phyloP scores from a whole-genome alignment of 1,284 basidiomycete species.

The Leccinum ponderosum region DNA sequence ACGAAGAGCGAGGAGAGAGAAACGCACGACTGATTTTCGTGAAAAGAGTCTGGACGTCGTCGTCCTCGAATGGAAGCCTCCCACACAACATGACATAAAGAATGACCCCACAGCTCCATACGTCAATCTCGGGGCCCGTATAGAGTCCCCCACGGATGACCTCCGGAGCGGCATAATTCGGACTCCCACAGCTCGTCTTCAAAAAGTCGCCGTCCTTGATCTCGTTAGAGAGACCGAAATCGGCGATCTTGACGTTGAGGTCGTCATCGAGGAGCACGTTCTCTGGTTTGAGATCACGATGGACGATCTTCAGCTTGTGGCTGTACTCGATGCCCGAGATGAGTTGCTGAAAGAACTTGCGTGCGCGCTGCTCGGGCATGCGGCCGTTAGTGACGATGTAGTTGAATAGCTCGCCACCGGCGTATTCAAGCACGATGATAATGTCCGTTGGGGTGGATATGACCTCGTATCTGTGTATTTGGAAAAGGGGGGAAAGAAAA shows the following conservation, averaged over 20 bases:
- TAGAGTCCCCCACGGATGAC: conserved; percentile 93
- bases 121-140: conserved; percentile 94
- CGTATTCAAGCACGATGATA: conserved; percentile 95
- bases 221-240: conserved; percentile 93
- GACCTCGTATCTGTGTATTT: conserved; percentile 80
- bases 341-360: conserved; percentile 95
- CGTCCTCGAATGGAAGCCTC: conserved; percentile 91
- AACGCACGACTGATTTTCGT: conserved; percentile 91
- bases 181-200: conserved; percentile 93
- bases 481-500: neutral
- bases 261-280: conserved; percentile 81
- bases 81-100: conserved; percentile 95
- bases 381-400: conserved; percentile 90
- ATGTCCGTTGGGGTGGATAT: conserved; percentile 93
- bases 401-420: conserved; percentile 92
- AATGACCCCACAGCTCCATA: conserved; percentile 97
- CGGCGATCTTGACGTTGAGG: conserved; percentile 91
- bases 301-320: conserved; percentile 92
- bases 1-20: conserved; percentile 38
- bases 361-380: conserved; percentile 83
- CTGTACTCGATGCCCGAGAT: conserved; percentile 96
- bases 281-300: conserved; percentile 95
- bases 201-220: conserved; percentile 95
- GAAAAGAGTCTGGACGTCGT: conserved; percentile 89
- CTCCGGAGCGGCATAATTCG: conserved; percentile 96